Percentiles rank a stretch among this genome's conserved stretches.
phyloP scores from a whole-genome alignment of 2,329 filamentous ascomycete genomes.

The Gnomoniopsis sp. region DNA sequence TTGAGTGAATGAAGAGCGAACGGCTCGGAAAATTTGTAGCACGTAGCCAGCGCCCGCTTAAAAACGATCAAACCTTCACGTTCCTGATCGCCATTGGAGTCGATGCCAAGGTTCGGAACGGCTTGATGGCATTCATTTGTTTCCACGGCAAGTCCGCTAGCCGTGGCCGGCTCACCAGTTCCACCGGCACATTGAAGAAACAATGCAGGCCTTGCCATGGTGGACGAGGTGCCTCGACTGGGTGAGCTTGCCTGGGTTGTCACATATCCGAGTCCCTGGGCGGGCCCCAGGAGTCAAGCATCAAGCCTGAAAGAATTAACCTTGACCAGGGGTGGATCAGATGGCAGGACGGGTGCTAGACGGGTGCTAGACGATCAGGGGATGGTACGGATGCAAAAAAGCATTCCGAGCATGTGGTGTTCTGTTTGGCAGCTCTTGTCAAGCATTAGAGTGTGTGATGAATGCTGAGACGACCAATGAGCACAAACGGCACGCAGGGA shows the following conservation, averaged over 20 bases:
- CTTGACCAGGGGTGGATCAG: slow-evolving; percentile 7
- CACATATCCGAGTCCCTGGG: neutral
- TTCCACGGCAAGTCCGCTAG: slow-evolving; percentile 13
- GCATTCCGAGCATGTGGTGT: neutral
- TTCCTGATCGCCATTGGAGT: slow-evolving; percentile 9
- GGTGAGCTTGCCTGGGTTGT: neutral
- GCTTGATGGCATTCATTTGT: slow-evolving; percentile 1
- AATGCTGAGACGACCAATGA: too few species aligned
- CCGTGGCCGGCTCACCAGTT: slow-evolving; percentile 11
- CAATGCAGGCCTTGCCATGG: slow-evolving; percentile 2
- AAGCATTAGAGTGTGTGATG: too few species aligned
- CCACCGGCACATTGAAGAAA: slow-evolving; percentile 2
- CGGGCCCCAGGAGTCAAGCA: neutral
- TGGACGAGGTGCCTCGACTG: neutral
- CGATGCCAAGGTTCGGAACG: slow-evolving; percentile 14
- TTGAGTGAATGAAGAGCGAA: slow-evolving; percentile 19
- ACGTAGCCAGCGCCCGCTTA: slow-evolving; percentile 8
- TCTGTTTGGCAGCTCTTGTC: neutral
- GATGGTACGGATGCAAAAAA: neutral
- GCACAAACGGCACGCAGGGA: neutral
- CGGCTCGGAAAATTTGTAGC: slow-evolving; percentile 10
- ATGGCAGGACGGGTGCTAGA: slow-evolving; percentile 5
- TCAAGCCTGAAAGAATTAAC: neutral
- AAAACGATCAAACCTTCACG: slow-evolving; percentile 19
- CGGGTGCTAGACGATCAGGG: neutral